Evolutionary conservation across 2,329 filamentous ascomycete species (phyloP).

Genomic region (Fonsecaea nubica): DNA sequence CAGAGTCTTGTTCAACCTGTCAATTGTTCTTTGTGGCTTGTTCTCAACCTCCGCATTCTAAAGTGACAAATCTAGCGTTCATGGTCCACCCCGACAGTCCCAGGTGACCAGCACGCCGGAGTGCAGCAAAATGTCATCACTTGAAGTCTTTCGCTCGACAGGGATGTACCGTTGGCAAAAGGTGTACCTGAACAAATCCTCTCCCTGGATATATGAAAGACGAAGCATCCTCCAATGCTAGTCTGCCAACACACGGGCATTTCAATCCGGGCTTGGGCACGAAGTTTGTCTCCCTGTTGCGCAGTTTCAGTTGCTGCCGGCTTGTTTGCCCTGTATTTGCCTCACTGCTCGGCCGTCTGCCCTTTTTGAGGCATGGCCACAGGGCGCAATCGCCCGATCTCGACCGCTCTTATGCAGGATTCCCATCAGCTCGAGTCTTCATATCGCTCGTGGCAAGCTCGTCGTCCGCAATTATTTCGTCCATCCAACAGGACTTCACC

Average conservation of each 20-base stretch:
- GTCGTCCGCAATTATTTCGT: constrained; percentile 34
- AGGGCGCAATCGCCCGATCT: constrained; percentile 23
- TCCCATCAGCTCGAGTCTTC: constrained; percentile 27
- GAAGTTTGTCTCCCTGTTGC: constrained; percentile 17
- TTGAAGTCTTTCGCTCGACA: constrained; percentile 16
- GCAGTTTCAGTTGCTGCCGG: constrained; percentile 6
- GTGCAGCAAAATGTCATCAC: constrained; percentile 26
- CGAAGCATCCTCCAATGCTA: constrained; percentile 26
- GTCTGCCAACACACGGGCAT: constrained; percentile 33
- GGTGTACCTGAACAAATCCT: constrained; percentile 6
- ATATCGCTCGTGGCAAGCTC: constrained; percentile 36
- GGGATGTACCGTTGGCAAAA: constrained; percentile 26
- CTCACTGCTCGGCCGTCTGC: constrained; percentile 11
- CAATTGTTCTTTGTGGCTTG: constrained; percentile 19
- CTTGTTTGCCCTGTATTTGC: constrained; percentile 12
- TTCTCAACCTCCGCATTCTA: constrained; percentile 7
- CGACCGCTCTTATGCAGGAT: constrained; percentile 24
- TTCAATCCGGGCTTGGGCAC: constrained; percentile 35
- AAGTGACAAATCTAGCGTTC: constrained; percentile 29
- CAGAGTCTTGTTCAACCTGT: constrained; percentile 31
- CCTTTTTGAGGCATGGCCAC: constrained; percentile 27
- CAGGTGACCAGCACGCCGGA: constrained; percentile 20
- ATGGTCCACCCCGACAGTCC: constrained; percentile 19
- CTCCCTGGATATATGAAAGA: constrained; percentile 29
- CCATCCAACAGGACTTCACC: constrained; percentile 20